A percentile compares a stretch with the other conserved stretches of the same genome.
phyloP scores from a whole-genome alignment of 1,284 basidiomycete genomes.

The Melampsora americana region DNA sequence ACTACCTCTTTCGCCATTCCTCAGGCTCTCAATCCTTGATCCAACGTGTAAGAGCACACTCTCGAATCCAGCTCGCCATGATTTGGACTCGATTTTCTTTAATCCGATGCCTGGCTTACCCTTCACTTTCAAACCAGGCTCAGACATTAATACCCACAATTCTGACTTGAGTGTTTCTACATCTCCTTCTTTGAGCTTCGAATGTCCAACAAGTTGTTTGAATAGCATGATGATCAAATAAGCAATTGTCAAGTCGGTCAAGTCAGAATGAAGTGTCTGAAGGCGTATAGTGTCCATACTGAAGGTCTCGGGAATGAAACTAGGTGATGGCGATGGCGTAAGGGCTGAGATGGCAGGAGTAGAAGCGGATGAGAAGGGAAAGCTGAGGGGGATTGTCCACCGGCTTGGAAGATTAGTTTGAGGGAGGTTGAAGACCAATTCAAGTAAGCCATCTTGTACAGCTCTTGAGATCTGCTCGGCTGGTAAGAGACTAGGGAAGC shows the following conservation, averaged over 20 bases:
- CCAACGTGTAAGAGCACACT: slow-evolving; percentile 68
- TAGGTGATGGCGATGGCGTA: slow-evolving; percentile 55
- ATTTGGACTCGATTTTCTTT: slow-evolving; percentile 56
- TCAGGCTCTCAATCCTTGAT: slow-evolving; percentile 61
- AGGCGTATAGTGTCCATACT: slow-evolving; percentile 77
- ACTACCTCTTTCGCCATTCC: slow-evolving; percentile 45
- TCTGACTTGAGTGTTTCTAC: slow-evolving; percentile 68
- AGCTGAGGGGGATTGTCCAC: slow-evolving; percentile 52
- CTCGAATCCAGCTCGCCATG: slow-evolving; percentile 60
- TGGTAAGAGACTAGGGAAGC: slow-evolving; percentile 41
- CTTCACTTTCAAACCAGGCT: slow-evolving; percentile 57
- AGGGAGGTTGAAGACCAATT: slow-evolving; percentile 63
- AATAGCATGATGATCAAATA: slow-evolving; percentile 78
- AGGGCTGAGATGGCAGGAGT: slow-evolving; percentile 49
- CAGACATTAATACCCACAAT: slow-evolving; percentile 69
- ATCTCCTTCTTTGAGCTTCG: slow-evolving; percentile 51
- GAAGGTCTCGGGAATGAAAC: slow-evolving; percentile 70
- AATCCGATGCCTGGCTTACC: slow-evolving; percentile 46
- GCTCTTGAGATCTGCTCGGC: slow-evolving; percentile 56
- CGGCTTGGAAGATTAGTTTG: slow-evolving; percentile 51
- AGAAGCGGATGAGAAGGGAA: slow-evolving; percentile 48
- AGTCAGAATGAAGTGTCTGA: slow-evolving; percentile 67
- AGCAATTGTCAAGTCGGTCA: slow-evolving; percentile 69
- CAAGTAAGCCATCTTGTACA: slow-evolving; percentile 66
- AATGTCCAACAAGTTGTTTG: slow-evolving; percentile 63